These are phyloP conservation scores for Ananas comosus DNA, from an alignment of 176 grass and related monocot species.

Conservation along the genomic window DNA sequence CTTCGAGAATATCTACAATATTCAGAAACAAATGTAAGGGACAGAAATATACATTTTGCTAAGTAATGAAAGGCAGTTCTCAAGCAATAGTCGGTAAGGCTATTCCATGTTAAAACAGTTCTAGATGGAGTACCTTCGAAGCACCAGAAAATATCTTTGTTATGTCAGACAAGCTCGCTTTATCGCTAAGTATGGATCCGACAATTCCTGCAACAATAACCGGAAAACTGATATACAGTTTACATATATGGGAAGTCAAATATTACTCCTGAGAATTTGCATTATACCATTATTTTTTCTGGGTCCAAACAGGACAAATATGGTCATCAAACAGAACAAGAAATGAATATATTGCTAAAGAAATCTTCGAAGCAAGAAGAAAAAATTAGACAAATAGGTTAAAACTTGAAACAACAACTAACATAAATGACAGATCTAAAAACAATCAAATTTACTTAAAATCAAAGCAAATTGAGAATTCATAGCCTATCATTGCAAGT, in stretches of 20 bases:
- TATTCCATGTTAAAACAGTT: background rate
- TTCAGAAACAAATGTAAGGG: background rate
- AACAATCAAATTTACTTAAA: no score
- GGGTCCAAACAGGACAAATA: no score
- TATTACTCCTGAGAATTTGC: background rate
- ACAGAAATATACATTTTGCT: no score
- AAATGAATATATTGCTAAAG: no score
- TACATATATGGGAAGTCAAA: background rate
- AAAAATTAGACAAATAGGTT: no score
- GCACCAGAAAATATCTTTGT: conserved; percentile 22
- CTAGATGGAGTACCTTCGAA: background rate
- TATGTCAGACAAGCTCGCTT: conserved; percentile 3
- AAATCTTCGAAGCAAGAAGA: no score
- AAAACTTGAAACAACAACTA: no score
- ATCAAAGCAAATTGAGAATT: no score
- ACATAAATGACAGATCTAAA: no score
- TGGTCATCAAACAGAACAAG: no score
- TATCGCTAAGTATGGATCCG: conserved; percentile 17
- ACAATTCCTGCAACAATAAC: conserved; percentile 20
- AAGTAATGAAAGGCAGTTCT: background rate
- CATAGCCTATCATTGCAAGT: no score
- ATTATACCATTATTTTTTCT: background rate
- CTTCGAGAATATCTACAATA: conserved; percentile 13
- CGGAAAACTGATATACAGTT: background rate
- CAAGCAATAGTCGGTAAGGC: background rate